Base-by-base conservation (phyloP, 2,329 filamentous ascomycete genomes). In the Colletotrichum sp. region DNA sequence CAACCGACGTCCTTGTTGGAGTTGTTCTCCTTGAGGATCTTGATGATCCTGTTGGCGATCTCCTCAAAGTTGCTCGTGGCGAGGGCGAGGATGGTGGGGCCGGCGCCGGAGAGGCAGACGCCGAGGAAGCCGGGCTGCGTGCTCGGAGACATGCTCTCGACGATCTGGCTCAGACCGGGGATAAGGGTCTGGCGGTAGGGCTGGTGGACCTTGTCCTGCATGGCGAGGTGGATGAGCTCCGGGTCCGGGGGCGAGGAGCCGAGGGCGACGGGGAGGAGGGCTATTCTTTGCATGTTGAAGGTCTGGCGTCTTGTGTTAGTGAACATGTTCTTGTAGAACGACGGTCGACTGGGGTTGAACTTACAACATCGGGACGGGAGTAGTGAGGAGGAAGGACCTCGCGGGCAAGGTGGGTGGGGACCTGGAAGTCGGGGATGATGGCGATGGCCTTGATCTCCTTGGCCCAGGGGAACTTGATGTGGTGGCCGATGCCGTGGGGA, bases 141-240 rank as follows among this genome's bases (percentile, higher is more conserved):
- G 82, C 92, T 91, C 32, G 96, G 97, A 13, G 95, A 98, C 88
- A 99, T 96, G 76, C 94, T 96, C 83, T 95, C 92, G 68, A 99
- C 92, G 70, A 99, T 96, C 83, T 98, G 94, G 18, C 94, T 94
- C 73, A 99, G 90, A 1, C 96, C 97, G 2, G 97, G 97, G 79
- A 99, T 98, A 77, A 99, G 91, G 3, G 91, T 94, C 86, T 97
- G 94, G 70, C 97, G 94, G 88, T 99, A 99, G 58, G 96, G 97
- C 86, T 99, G 97, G 87, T 99, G 97, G 77, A 99, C 92, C 86
- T 96, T 98, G 88, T 99, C 97, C 87, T 99, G 97, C 97, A 99
- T 99, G 63, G 96, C 96, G 64, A 98, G 93, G 87, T 98, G 98
- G 84, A 99, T 99, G 85, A 98, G 94, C 80, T 98, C 94, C 26